Conservation (phyloP, 2,329 filamentous ascomycete genomes). For the Diaporthe australafricana region DNA sequence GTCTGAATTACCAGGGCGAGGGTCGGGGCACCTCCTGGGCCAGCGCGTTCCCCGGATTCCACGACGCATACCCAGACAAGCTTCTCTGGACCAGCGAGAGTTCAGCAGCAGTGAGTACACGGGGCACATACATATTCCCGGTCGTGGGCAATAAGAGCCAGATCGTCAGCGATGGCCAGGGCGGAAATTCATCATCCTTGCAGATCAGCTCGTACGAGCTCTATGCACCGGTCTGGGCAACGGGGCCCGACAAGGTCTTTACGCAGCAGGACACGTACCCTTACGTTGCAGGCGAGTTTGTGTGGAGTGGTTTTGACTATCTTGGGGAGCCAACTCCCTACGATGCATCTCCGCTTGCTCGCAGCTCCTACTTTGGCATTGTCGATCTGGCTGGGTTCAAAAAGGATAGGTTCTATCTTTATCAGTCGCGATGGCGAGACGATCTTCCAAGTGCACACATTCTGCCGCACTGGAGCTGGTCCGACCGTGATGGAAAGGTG, state of each 20-base stretch:
- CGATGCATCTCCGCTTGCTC: constrained; percentile 46
- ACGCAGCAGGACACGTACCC: constrained; percentile 57
- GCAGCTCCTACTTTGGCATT: constrained; percentile 67
- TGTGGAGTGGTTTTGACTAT: constrained; percentile 64
- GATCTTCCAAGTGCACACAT: constrained; percentile 62
- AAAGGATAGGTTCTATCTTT: constrained; percentile 67
- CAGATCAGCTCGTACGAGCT: constrained; percentile 64
- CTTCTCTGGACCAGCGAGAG: constrained; percentile 4
- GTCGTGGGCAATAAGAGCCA: constrained; percentile 53
- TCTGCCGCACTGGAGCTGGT: constrained; percentile 68
- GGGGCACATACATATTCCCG: constrained; percentile 64
- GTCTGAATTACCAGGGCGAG: constrained; percentile 11
- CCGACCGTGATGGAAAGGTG: constrained; percentile 56
- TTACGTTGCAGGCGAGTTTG: constrained; percentile 65
- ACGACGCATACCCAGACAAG: not conserved
- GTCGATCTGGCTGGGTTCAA: constrained; percentile 67
- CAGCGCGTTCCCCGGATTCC: not conserved
- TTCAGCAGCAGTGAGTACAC: not conserved
- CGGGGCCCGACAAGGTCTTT: constrained; percentile 66
- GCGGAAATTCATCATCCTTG: constrained; percentile 50
- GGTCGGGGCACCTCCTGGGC: not conserved
- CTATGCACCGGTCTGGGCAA: constrained; percentile 58
- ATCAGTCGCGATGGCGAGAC: constrained; percentile 64
- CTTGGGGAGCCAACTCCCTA: constrained; percentile 63
- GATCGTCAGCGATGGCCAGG: constrained; percentile 49